Percentiles rank a stretch among this genome's conserved stretches.
These are phyloP conservation scores for Neurospora sp. DNA, from an alignment of 495 filamentous ascomycete species.

Conservation along the genomic window DNA sequence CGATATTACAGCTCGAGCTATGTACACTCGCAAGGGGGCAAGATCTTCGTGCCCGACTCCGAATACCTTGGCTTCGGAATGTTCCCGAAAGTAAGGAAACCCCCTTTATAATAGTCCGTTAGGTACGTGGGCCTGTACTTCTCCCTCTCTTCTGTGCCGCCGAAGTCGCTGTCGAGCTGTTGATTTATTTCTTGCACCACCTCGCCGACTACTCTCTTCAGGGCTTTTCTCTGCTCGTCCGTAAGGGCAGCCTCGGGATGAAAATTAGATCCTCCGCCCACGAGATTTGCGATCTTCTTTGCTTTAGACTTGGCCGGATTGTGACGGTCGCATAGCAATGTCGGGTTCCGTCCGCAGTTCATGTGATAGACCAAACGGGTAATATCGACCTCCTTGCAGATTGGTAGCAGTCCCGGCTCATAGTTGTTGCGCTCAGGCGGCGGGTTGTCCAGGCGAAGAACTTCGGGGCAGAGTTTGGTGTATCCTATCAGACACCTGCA, in stretches of 20 bases:
- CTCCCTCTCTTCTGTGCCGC: not conserved
- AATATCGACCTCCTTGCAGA: not conserved
- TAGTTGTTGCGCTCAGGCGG: not conserved
- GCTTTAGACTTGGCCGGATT: too few relatives aligned
- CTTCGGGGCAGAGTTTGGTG: not conserved
- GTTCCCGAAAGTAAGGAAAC: not conserved
- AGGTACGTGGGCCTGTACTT: not conserved
- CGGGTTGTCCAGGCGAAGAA: not conserved
- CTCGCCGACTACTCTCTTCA: not conserved
- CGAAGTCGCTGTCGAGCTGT: not conserved
- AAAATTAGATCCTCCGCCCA: too few relatives aligned
- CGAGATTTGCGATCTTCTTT: too few relatives aligned
- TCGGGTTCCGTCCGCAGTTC: not conserved
- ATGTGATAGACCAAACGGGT: not conserved
- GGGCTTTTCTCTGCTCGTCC: not conserved
- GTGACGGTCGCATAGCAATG: not conserved
- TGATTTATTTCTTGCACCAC: not conserved
- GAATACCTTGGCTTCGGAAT: too few relatives aligned
- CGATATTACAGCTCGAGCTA: too few relatives aligned
- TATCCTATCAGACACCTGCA: not conserved
- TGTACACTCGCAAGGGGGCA: too few relatives aligned
- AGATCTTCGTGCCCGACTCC: too few relatives aligned
- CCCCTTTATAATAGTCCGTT: not conserved
- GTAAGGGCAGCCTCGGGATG: not conserved
- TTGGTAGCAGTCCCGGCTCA: not conserved